Percentiles rank a stretch among this genome's conserved stretches.
These are phyloP conservation scores for Colletotrichum sojae DNA, from an alignment of 2,329 filamentous ascomycete genomes.

Conservation along the genomic window DNA sequence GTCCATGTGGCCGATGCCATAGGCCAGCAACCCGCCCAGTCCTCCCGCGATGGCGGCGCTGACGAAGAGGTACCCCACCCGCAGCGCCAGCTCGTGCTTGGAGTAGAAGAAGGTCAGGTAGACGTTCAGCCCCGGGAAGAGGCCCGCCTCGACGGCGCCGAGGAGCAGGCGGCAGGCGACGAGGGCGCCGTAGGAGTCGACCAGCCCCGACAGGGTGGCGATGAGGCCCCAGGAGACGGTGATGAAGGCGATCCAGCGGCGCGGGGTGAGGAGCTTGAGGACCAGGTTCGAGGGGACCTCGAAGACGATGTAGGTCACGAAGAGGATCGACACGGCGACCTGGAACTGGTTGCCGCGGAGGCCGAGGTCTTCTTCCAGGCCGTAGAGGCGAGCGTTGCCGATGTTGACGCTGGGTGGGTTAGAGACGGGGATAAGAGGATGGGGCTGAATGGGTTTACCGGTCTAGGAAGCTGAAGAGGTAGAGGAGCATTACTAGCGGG, in stretches of 20 bases:
- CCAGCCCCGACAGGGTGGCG: slow-evolving; percentile 78
- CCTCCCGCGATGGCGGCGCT: slow-evolving; percentile 80
- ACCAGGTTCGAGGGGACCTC: slow-evolving; percentile 77
- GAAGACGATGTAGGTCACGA: slow-evolving; percentile 74
- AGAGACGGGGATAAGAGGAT: not conserved
- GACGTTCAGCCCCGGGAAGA: slow-evolving; percentile 78
- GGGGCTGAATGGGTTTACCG: slow-evolving; percentile 60
- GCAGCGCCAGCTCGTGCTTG: slow-evolving; percentile 78
- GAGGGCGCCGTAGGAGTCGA: slow-evolving; percentile 74
- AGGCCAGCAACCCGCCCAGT: slow-evolving; percentile 80
- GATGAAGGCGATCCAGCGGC: slow-evolving; percentile 76
- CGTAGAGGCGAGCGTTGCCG: slow-evolving; percentile 78
- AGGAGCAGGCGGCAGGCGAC: slow-evolving; percentile 79
- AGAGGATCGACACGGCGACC: slow-evolving; percentile 75
- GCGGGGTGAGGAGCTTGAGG: slow-evolving; percentile 73
- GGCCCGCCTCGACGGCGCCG: slow-evolving; percentile 77
- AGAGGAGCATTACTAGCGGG: slow-evolving; percentile 77
- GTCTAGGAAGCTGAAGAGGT: slow-evolving; percentile 83
- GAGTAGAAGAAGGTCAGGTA: slow-evolving; percentile 85
- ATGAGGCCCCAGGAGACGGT: slow-evolving; percentile 76
- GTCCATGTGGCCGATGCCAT: slow-evolving; percentile 81
- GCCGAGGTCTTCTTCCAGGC: slow-evolving; percentile 73
- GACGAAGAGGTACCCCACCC: slow-evolving; percentile 81
- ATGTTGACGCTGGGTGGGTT: slow-evolving; percentile 51
- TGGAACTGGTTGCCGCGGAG: slow-evolving; percentile 80